These are phyloP conservation scores for Babesia caballi DNA, from an alignment of 169 alveolate genomes.

Conservation along the genomic window DNA sequence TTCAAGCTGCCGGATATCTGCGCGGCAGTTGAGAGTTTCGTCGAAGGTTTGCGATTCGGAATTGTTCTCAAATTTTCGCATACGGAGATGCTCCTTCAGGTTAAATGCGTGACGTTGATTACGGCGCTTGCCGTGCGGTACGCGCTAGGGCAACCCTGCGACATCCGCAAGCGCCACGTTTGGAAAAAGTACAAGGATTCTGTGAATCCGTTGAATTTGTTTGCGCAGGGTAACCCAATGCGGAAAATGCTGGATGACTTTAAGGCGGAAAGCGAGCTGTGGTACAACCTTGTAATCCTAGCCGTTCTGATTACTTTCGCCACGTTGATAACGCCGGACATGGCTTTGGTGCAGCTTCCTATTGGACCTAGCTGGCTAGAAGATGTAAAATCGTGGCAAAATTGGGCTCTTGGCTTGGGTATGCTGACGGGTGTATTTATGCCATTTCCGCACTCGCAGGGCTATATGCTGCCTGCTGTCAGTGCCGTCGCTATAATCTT, in stretches of 20 bases:
- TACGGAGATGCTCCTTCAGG: not conserved
- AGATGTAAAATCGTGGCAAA: not conserved
- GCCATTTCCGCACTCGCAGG: not conserved
- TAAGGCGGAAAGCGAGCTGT: not conserved
- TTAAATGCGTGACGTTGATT: not conserved
- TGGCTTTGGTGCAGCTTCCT: not conserved
- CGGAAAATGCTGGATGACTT: not conserved
- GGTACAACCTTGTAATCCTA: not conserved
- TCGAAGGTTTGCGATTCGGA: too few species aligned
- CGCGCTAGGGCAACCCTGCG: not conserved
- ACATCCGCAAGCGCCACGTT: not conserved
- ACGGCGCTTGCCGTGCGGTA: not conserved
- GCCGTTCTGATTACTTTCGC: not conserved
- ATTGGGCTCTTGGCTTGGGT: slow-evolving; percentile 1
- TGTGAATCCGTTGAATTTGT: not conserved
- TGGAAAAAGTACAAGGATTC: not conserved
- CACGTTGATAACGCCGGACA: not conserved
- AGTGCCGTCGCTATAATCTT: not conserved
- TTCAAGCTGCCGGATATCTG: not conserved
- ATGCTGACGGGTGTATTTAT: not conserved
- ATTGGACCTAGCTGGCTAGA: not conserved
- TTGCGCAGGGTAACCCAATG: not conserved
- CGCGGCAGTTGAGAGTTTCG: not conserved
- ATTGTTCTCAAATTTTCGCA: not conserved
- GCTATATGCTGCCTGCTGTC: not conserved